Percentiles rank a stretch among this genome's conserved stretches.
Conservation (phyloP, 192 early-diverging fungal species). For the Rhizophlyctis rosea region DNA sequence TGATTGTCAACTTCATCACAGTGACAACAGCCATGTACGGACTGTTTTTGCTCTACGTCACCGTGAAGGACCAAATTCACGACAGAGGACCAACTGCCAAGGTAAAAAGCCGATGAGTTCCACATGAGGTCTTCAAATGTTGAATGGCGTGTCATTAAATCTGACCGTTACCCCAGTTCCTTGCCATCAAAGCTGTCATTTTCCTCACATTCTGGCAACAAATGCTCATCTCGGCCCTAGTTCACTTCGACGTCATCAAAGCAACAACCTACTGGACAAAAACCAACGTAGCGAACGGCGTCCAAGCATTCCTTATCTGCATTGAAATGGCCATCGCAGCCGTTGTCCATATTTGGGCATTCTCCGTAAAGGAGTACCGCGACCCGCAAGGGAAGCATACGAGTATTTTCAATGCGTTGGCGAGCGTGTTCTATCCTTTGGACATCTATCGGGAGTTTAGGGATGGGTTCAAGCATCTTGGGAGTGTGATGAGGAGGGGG, state of each 20-base stretch:
- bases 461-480: constrained; percentile 4
- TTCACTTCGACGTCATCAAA: constrained; percentile 40
- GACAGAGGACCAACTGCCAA: constrained; percentile 26
- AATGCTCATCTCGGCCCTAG: constrained; percentile 50
- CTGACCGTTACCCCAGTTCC: constrained; percentile 15
- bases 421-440: constrained; percentile 16
- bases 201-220: constrained; percentile 59
- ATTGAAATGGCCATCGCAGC: constrained; percentile 57
- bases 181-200: constrained; percentile 46
- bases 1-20: constrained; percentile 60
- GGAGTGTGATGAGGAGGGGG: neutral
- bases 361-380: constrained; percentile 13
- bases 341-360: constrained; percentile 50
- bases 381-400: neutral
- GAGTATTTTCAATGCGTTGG: constrained; percentile 9
- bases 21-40: constrained; percentile 66
- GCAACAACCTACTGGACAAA: constrained; percentile 51
- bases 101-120: constrained; percentile 10
- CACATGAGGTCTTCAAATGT: neutral
- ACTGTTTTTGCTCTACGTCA: constrained; percentile 59
- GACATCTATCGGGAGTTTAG: constrained; percentile 35
- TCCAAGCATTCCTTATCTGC: no score
- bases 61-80: constrained; percentile 45
- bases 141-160: neutral
- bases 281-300: constrained; percentile 49